phyloP scores from a whole-genome alignment of 176 grass and related monocot genomes.

The Rhynchospora breviuscula region DNA sequence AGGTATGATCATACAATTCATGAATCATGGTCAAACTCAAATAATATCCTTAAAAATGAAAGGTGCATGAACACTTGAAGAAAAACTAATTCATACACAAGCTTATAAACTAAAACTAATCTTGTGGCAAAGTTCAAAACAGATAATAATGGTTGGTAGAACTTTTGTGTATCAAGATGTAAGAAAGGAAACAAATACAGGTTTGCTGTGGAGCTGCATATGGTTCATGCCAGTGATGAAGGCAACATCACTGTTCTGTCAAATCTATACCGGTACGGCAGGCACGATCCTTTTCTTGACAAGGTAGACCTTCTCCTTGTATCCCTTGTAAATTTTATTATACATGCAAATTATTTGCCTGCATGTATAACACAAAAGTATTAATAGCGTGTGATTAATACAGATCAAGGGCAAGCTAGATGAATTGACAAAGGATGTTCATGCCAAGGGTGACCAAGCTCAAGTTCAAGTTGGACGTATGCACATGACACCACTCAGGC shows the following conservation, averaged over 20 bases:
- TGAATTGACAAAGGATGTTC: constrained; percentile 32
- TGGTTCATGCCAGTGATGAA: constrained; percentile 54
- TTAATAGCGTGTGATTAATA: not conserved
- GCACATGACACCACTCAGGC: constrained; percentile 32
- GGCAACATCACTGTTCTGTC: constrained; percentile 50
- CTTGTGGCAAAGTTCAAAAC: too few species aligned
- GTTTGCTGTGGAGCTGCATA: constrained; percentile 64
- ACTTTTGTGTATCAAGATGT: not conserved
- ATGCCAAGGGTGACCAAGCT: constrained; percentile 30
- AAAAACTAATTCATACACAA: not conserved
- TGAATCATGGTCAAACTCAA: not conserved
- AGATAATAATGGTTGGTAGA: not conserved
- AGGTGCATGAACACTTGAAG: not conserved
- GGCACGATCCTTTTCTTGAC: constrained; percentile 48
- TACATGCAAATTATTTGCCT: not conserved
- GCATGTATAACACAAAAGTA: not conserved
- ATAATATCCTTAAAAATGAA: not conserved
- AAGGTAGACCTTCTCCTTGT: constrained; percentile 36
- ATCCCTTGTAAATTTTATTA: not conserved
- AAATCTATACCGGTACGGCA: constrained; percentile 51
- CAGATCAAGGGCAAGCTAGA: constrained; percentile 56
- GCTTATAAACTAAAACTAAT: not conserved
- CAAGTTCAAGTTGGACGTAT: constrained; percentile 38
- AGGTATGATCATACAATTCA: constrained; percentile 33
- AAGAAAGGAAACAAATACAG: constrained; percentile 19